Evolutionary conservation across 257 asterid species (phyloP).

Genomic region (Thymus quinquecostatus): DNA sequence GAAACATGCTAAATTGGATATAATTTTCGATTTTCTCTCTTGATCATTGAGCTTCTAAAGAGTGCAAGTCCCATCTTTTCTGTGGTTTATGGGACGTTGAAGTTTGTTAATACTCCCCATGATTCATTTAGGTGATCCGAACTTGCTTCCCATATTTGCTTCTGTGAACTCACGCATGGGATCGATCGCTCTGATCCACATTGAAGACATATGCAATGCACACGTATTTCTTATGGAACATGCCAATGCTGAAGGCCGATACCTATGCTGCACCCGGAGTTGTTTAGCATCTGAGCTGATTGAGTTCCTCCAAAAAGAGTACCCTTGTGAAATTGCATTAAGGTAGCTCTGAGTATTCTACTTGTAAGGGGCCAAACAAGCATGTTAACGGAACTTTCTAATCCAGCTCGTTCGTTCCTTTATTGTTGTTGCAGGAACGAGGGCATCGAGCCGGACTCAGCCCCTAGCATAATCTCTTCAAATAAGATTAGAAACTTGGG

Average conservation of each 20-base stretch:
- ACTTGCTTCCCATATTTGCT: conserved; percentile 48
- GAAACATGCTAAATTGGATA: neutral
- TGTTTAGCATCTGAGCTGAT: conserved; percentile 54
- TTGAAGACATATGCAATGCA: conserved; percentile 72
- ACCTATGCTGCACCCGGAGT: conserved; percentile 62
- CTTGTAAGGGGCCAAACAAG: neutral
- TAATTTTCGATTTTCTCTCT: neutral
- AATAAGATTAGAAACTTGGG: conserved; percentile 73
- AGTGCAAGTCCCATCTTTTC: no score
- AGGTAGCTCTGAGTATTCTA: conserved; percentile 48
- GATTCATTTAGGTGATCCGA: conserved; percentile 52
- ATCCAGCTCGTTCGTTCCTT: neutral
- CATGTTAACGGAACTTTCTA: neutral
- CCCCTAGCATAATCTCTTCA: conserved; percentile 65
- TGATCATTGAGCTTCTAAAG: no score
- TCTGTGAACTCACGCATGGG: conserved; percentile 87
- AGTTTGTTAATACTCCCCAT: neutral
- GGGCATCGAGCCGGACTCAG: conserved; percentile 33
- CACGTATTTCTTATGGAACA: conserved; percentile 84
- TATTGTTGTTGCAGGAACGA: conserved; percentile 34
- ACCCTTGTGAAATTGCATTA: conserved; percentile 39
- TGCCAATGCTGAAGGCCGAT: conserved; percentile 58
- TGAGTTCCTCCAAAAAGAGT: conserved; percentile 42
- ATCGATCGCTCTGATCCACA: conserved; percentile 75
- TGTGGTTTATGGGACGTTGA: no score